Base-by-base conservation (phyloP, 805 yeast species). In the Candida khao-thaluensis region DNA sequence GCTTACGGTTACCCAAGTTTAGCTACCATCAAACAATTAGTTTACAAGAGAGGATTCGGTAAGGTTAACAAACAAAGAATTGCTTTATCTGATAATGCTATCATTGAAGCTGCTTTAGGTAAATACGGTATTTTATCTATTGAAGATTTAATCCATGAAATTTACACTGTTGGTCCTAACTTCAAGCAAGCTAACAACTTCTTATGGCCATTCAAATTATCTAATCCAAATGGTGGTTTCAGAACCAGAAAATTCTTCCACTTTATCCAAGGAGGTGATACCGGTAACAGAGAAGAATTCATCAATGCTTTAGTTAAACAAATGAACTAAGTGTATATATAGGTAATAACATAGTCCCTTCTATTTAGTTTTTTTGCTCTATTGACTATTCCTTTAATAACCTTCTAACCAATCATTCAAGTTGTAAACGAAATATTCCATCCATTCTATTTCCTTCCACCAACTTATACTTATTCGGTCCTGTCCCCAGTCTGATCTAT, bases 161-260 rank as follows among this genome's bases (percentile, higher is more conserved):
- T 88, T 64, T 82, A 77, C 86, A 81, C 95, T 54, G 95, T 87
- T 70, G 96, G 96, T 74, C 95, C 95, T 73, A 88, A 88, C 90
- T 88, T 88, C 89, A 88, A 88, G 79, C 95, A 88, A 79, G 96
- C 86, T 64, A 86, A 85, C 90, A 88, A 87, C 95, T 88, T 88
- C 82, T 80, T 88, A 75, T 87, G 95, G 95, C 96, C 96, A 77
- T 88, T 88, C 91, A 81, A 85, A 79, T 81, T 88, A 71, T 86
- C 95, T 61, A 86, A 85, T 83, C 96, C 96, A 74, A 79, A 80
- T 72, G 96, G 96, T 76, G 96, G 96, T 74, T 88, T 95, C 95
- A 91, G 95, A 79, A 85, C 85, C 57, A 88, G 95, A 83, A 88
- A 88, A 81, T 88, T 88, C 95, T 81, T 81, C 78, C 95, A 88